A percentile compares a stretch with the other conserved stretches of the same genome.
phyloP scores from a whole-genome alignment of 1,139 yeast genomes.

The Blastobotrys illinoisensis region DNA sequence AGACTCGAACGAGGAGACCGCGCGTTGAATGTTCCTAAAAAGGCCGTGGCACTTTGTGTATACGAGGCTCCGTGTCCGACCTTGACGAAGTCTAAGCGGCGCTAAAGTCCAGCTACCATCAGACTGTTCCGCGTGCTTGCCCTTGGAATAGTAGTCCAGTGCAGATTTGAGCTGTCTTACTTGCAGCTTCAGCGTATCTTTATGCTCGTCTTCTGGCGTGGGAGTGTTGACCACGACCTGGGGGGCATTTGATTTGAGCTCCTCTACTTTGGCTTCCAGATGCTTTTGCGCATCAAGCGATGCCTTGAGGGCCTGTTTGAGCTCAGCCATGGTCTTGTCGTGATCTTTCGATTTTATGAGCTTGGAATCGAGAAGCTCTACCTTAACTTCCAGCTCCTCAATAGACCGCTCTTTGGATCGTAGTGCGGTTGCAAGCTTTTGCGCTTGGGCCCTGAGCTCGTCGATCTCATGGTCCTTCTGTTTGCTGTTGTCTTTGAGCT shows the following conservation, averaged over 20 bases:
- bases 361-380: constrained; percentile 41
- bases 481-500: constrained; percentile 16
- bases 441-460: constrained; percentile 21
- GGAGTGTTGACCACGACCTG: not conserved
- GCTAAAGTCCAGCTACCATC: not conserved
- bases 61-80: constrained; percentile 2
- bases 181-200: constrained; percentile 17
- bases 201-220: not conserved
- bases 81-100: not conserved
- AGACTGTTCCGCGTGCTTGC: not conserved
- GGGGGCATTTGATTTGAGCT: constrained; percentile 11
- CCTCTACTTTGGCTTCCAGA: constrained; percentile 10
- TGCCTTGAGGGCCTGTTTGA: constrained; percentile 25
- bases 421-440: constrained; percentile 22
- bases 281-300: constrained; percentile 20
- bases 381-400: constrained; percentile 42
- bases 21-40: constrained; percentile 16
- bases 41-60: constrained; percentile 12
- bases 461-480: constrained; percentile 22
- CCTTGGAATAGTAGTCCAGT: not conserved
- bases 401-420: constrained; percentile 36
- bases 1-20: constrained; percentile 13
- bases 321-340: constrained; percentile 30
- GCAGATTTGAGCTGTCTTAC: constrained; percentile 7
- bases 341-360: constrained; percentile 36